phyloP scores from a whole-genome alignment of 352 stramenopile species.

The Phytophthora meadii region DNA sequence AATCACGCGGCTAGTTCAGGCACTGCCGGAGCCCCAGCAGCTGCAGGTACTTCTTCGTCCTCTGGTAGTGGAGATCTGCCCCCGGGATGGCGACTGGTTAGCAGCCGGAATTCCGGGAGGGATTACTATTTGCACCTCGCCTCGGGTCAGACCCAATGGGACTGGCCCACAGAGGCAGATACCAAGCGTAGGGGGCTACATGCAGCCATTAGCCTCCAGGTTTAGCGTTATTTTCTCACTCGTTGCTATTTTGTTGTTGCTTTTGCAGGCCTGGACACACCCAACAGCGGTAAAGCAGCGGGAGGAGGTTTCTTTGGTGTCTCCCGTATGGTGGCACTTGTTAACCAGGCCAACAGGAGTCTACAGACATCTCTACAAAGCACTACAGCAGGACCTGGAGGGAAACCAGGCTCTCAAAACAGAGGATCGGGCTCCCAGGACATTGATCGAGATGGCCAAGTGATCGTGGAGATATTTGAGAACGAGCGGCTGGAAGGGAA shows the following conservation, averaged over 20 bases:
- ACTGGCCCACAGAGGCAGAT: constrained; percentile 67
- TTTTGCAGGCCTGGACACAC: constrained; percentile 38
- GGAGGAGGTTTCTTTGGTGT: constrained; percentile 74
- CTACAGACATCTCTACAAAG: constrained; percentile 77
- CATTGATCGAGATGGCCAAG: constrained; percentile 72
- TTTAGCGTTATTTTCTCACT: not conserved
- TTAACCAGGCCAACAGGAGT: constrained; percentile 74
- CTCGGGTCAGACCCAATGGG: constrained; percentile 74
- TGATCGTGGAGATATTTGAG: constrained; percentile 85
- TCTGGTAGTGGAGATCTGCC: constrained; percentile 48
- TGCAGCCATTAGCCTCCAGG: constrained; percentile 3
- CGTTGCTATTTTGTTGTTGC: not conserved
- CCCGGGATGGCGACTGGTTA: constrained; percentile 71
- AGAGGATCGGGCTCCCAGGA: constrained; percentile 64
- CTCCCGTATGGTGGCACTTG: constrained; percentile 71
- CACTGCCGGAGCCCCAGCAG: constrained; percentile 17
- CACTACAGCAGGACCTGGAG: constrained; percentile 33
- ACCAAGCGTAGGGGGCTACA: constrained; percentile 55
- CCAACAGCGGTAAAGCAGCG: constrained; percentile 43
- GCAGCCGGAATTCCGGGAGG: constrained; percentile 66
- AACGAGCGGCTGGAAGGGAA: constrained; percentile 86
- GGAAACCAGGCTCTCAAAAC: constrained; percentile 35
- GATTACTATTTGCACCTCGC: constrained; percentile 82
- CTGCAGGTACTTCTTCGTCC: constrained; percentile 35
- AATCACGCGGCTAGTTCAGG: constrained; percentile 39